Percentiles rank a stretch among this genome's conserved stretches.
Evolutionary conservation across 305 asterid genomes (phyloP).

Genomic region (Caryopteris hybrid): DNA sequence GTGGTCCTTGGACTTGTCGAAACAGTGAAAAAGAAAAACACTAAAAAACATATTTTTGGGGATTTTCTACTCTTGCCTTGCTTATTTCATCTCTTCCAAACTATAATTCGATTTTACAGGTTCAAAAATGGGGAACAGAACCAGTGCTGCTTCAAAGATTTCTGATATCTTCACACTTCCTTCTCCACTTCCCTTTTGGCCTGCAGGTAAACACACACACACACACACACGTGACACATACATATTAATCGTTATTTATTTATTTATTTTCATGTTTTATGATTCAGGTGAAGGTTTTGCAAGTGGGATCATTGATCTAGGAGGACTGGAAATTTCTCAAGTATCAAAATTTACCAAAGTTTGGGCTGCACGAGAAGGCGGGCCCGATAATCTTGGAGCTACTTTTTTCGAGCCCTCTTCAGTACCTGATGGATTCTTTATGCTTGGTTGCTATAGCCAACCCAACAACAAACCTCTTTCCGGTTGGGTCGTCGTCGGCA

Average conservation of each 20-base stretch:
- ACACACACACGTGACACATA: too few relatives aligned
- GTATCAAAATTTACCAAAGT: slow-evolving; percentile 41
- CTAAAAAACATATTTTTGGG: too few relatives aligned
- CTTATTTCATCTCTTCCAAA: neutral
- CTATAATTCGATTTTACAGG: neutral
- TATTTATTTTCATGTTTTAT: neutral
- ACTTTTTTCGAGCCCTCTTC: slow-evolving; percentile 64
- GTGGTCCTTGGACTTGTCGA: neutral
- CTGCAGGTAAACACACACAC: slow-evolving; percentile 55
- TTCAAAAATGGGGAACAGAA: slow-evolving; percentile 34
- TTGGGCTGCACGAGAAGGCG: slow-evolving; percentile 71
- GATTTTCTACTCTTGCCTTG: too few relatives aligned
- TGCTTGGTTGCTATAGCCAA: slow-evolving; percentile 74
- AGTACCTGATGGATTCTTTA: slow-evolving; percentile 64
- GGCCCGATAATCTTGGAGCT: slow-evolving; percentile 69
- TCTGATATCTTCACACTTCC: slow-evolving; percentile 45
- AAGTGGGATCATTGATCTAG: slow-evolving; percentile 64
- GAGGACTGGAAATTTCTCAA: slow-evolving; percentile 57
- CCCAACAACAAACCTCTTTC: slow-evolving; percentile 57
- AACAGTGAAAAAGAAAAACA: neutral
- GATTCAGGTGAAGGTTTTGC: slow-evolving; percentile 60
- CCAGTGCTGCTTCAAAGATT: neutral
- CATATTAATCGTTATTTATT: too few relatives aligned
- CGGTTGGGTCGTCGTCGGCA: slow-evolving; percentile 66
- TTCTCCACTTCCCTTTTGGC: slow-evolving; percentile 70